A percentile compares a stretch with the other conserved stretches of the same genome.
Conservation (phyloP, 1,284 basidiomycete species). For the Ceratobasidium sp. region DNA sequence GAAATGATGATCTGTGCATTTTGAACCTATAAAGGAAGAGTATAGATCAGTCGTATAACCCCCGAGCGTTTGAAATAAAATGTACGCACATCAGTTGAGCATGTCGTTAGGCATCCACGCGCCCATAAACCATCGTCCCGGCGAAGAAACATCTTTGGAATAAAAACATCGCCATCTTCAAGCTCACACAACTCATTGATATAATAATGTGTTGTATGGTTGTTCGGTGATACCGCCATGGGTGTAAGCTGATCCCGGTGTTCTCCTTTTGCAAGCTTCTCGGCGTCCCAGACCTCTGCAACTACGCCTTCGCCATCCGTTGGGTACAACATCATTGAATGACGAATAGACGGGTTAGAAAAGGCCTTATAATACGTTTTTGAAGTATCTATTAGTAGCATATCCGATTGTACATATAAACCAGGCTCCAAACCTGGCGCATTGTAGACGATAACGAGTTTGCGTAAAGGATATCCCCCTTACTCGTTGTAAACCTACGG, state of each 20-base stretch:
- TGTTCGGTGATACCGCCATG: neutral
- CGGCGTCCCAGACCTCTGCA: slow-evolving; percentile 14
- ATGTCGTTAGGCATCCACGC: neutral
- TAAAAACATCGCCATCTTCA: neutral
- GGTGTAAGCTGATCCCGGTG: slow-evolving; percentile 21
- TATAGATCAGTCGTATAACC: too few relatives aligned
- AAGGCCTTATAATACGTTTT: neutral
- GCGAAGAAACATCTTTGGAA: slow-evolving; percentile 17
- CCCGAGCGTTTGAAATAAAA: slow-evolving; percentile 58
- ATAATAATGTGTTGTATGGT: neutral
- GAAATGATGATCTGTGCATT: too few relatives aligned
- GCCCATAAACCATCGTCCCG: slow-evolving; percentile 8
- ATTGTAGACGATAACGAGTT: neutral
- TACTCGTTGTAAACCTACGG: neutral
- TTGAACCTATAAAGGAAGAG: too few relatives aligned
- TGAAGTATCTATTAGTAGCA: too few relatives aligned
- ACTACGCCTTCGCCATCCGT: slow-evolving; percentile 3
- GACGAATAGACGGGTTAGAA: slow-evolving; percentile 6
- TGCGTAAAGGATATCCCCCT: neutral
- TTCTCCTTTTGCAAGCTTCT: slow-evolving; percentile 17
- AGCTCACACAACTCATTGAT: slow-evolving; percentile 28
- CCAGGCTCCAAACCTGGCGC: neutral
- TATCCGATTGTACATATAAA: too few relatives aligned
- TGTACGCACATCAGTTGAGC: slow-evolving; percentile 9
- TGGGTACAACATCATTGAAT: neutral